Conservation (phyloP, 495 filamentous ascomycete species). For the Annulohypoxylon maeteangense region DNA sequence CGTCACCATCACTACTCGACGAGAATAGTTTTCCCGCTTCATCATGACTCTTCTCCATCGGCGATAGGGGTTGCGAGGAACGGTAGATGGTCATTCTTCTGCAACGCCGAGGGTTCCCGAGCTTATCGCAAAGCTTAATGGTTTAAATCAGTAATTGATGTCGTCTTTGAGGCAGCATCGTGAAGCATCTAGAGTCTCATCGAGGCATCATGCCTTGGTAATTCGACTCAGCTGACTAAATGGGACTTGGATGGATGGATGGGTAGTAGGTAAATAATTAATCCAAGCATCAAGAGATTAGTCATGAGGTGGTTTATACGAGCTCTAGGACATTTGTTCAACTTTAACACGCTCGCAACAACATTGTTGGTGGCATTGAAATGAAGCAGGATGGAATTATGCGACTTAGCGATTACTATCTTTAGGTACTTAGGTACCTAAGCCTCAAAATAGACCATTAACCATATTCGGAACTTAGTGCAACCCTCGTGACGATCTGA, state of each 20-base stretch:
- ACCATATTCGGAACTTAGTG: constrained; percentile 4
- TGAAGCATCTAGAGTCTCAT: constrained; percentile 15
- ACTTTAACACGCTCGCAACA: neutral
- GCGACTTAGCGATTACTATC: constrained; percentile 11
- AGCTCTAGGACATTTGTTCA: constrained; percentile 1
- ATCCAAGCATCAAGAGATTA: constrained; percentile 5
- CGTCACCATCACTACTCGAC: neutral
- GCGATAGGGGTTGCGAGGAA: constrained; percentile 22
- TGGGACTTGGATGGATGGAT: neutral
- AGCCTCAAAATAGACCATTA: constrained; percentile 9
- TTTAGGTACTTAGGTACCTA: neutral
- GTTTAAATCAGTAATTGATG: neutral
- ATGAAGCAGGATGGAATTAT: neutral
- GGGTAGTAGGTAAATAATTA: constrained; percentile 15
- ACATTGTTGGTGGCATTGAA: neutral
- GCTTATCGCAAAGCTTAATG: neutral
- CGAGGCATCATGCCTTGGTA: neutral
- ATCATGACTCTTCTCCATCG: constrained; percentile 16
- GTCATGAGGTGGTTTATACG: constrained; percentile 4
- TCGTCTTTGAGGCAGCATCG: neutral
- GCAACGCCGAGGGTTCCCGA: constrained; percentile 15
- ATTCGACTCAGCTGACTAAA: constrained; percentile 12
- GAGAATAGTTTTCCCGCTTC: constrained; percentile 6
- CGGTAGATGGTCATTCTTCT: constrained; percentile 21
- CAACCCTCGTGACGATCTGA: constrained; percentile 22